phyloP scores from a whole-genome alignment of 2,329 filamentous ascomycete genomes.

The Hymenoscyphus linearis region DNA sequence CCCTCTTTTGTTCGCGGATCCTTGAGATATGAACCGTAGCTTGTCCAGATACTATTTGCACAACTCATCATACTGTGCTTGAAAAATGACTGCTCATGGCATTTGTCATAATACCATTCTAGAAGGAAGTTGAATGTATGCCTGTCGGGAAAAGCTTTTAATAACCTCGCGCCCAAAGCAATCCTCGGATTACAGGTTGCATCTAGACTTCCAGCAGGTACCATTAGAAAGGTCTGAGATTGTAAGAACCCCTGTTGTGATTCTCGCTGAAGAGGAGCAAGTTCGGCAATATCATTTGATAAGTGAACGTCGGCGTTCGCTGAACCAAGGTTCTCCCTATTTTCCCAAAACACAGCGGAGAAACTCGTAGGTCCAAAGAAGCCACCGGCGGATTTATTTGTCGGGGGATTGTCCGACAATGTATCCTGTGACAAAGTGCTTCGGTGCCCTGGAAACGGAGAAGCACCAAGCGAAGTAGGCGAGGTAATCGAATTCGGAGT shows the following conservation, averaged over 20 bases:
- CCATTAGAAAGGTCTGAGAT: slow-evolving; percentile 28
- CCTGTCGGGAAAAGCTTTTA: slow-evolving; percentile 25
- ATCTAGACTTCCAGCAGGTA: slow-evolving; percentile 15
- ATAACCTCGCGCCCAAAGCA: slow-evolving; percentile 24
- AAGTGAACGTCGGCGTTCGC: slow-evolving; percentile 23
- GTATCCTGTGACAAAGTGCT: background rate
- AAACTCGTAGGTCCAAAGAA: slow-evolving; percentile 30
- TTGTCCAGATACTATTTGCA: slow-evolving; percentile 24
- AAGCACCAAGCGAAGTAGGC: background rate
- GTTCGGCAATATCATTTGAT: slow-evolving; percentile 22
- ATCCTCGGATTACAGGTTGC: slow-evolving; percentile 22
- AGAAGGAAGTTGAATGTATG: slow-evolving; percentile 26
- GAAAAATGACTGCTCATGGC: slow-evolving; percentile 15
- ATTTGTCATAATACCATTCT: slow-evolving; percentile 21
- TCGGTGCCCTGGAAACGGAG: background rate
- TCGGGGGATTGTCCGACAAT: background rate
- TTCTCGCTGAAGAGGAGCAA: slow-evolving; percentile 12
- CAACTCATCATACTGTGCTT: slow-evolving; percentile 15
- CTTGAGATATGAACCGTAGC: slow-evolving; percentile 19
- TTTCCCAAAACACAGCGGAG: slow-evolving; percentile 30
- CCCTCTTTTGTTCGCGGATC: slow-evolving; percentile 22
- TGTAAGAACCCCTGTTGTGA: slow-evolving; percentile 19
- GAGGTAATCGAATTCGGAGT: slow-evolving; percentile 1
- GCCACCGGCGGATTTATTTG: slow-evolving; percentile 16
- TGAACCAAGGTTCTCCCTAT: slow-evolving; percentile 20